Evolutionary conservation across 2,329 filamentous ascomycete genomes (phyloP), one percentile per base, ranked within the genome.

Genomic region (Tolypocladium ophioglossoides): DNA sequence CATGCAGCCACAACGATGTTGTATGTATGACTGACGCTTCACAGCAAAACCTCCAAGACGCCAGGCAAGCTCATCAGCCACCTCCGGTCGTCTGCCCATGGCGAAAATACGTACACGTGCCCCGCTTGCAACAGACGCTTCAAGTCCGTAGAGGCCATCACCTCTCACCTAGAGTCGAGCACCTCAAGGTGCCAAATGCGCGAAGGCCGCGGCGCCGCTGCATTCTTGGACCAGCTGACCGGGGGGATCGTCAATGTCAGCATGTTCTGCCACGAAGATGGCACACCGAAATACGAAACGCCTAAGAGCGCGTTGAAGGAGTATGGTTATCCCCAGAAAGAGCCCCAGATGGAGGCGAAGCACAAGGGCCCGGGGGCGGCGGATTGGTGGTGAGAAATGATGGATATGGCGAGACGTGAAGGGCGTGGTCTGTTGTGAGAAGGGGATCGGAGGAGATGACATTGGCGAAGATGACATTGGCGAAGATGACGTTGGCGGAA

Each of bases 161-260:
- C 74, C 4, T 68, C 71, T 49, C 80, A 83, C 57, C 72, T 70
- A 24, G 78, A 82, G 59, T 69, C 73, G 1, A 71, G 69, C 52
- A 67, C 68, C 3, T 60, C 56, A 37, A 66, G 64, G 22, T 80
- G 78, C 65, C 64, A 63, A 8, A 69, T 80, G 30, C 72, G 74
- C 4, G 60, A 73, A 3, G 68, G 70, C 0, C 64, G 70, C 12
- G 63, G 68, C 16, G 79, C 63, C 44, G 58, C 59, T 3, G 57
- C 61, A 1, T 70, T 62, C 44, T 51, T 70, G 48, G 63, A 70
- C 50, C 67, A 69, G 54, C 54, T 70, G 34, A 68, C 67, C 0
- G 67, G 57, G 7, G 68, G 68, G 0, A 56, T 70, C 48, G 57
- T 70, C 11, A 60, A 67, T n/a, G 53, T 68, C 7, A 49, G 53